phyloP scores from a whole-genome alignment of 1,284 basidiomycete genomes.

The Malassezia yamatoensis region DNA sequence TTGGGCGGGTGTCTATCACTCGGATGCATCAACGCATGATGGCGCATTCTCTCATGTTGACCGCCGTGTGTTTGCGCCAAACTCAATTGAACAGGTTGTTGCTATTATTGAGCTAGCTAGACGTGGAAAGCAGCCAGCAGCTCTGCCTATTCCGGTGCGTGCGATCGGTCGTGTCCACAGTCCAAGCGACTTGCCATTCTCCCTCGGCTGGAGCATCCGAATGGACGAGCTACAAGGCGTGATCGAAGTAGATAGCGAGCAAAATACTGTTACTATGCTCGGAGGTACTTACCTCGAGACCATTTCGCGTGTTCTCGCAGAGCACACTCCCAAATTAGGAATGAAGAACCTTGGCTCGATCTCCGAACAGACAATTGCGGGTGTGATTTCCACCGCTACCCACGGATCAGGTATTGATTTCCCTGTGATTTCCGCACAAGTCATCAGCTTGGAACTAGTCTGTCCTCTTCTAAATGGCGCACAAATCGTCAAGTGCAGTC shows the following conservation, averaged over 20 bases:
- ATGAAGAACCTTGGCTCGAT: conserved; percentile 91
- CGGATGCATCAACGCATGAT: conserved; percentile 42
- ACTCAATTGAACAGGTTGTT: conserved; percentile 61
- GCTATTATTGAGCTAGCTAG: conserved; percentile 74
- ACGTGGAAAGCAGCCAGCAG: conserved; percentile 54
- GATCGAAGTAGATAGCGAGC: conserved; percentile 19
- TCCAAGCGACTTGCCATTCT: conserved; percentile 65
- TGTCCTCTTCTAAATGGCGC: conserved; percentile 52
- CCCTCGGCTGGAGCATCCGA: conserved; percentile 41
- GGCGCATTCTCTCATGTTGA: conserved; percentile 13
- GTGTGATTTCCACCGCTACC: conserved; percentile 84
- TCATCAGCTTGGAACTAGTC: conserved; percentile 64
- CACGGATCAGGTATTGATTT: conserved; percentile 79
- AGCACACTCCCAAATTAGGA: conserved; percentile 58
- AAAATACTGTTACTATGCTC: conserved; percentile 27
- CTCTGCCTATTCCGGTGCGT: conserved; percentile 55
- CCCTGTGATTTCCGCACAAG: conserved; percentile 72
- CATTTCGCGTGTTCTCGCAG: conserved; percentile 53
- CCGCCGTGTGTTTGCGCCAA: conserved; percentile 62
- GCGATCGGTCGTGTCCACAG: conserved; percentile 83
- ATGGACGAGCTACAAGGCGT: conserved; percentile 41
- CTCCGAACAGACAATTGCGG: conserved; percentile 90
- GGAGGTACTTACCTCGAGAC: conserved; percentile 48
- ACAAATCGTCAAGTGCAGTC: conserved; percentile 60
- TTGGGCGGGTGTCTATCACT: conserved; percentile 54